Base-by-base conservation (phyloP, 306 rosid genomes). In the Vigna hirtella region DNA sequence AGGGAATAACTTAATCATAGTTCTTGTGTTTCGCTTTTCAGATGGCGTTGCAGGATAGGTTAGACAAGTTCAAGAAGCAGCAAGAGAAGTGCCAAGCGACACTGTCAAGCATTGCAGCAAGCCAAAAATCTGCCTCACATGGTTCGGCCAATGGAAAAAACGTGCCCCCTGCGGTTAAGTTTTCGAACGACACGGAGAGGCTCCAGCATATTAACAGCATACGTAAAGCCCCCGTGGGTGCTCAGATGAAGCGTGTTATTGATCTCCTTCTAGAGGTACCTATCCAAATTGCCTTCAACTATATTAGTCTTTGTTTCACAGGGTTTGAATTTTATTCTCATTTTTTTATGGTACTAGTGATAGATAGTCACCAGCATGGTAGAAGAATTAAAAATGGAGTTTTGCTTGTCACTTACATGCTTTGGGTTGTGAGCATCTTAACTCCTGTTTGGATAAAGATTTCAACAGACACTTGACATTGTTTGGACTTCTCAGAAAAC, bases 211-310 rank as follows among this genome's bases (percentile, higher is more conserved):
- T 93, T 9, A 88, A 91, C 57, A 89, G 83, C 81, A 93, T 95
- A 1, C 87, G 97, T 48, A 95, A 90, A 57, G 81, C 89, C 45
- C 93, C 97, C 0, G 98, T 91, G 0, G 98, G 99, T 80, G 93
- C 98, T 73, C 99, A 95, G 85, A 93, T 95, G 85, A 95, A 90
- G 87, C 92, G 96, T 52, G 98, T 95, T 40, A 95, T 95, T 16
- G 85, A 83, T 89, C 89, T 91, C 56, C 89, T 95, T 52, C 77
- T 82, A 1, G 96, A 95, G 96, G 99, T 93, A 81, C 34, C 52
- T 18, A 42, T 73, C 42, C 52, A 8, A 77, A 26, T 30, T 63
- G 55, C 66, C 50, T 42, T 12, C 53, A 30, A 20, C 3, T 78
- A 13, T 22, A 0, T 38, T 7, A 9, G 5, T 66, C 7, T 3